Conservation (phyloP, 805 yeast species). For the Barnettozyma populi region DNA sequence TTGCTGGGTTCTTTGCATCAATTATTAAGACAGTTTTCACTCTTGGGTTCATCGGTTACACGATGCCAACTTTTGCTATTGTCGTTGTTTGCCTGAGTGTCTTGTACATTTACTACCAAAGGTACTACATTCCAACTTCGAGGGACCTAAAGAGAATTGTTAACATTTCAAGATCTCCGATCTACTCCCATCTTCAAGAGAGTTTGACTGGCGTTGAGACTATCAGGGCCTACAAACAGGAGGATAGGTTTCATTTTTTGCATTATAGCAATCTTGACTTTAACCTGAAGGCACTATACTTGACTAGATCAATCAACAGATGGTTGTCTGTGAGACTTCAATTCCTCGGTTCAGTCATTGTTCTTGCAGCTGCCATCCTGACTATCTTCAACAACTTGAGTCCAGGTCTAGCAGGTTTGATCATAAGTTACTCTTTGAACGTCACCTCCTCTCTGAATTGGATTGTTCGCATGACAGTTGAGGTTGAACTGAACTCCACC, state of each 20-base stretch:
- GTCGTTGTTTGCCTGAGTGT: constrained; percentile 40
- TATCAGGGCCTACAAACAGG: constrained; percentile 71
- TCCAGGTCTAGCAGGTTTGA: constrained; percentile 58
- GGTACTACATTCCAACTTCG: constrained; percentile 60
- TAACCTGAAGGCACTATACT: constrained; percentile 71
- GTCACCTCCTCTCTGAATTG: constrained; percentile 48
- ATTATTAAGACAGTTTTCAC: constrained; percentile 43
- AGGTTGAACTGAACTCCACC: constrained; percentile 57
- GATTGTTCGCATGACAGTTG: constrained; percentile 57
- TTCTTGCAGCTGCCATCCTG: constrained; percentile 45
- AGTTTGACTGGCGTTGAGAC: constrained; percentile 73
- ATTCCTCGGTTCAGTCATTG: constrained; percentile 51
- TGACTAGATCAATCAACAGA: constrained; percentile 58
- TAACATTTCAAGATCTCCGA: constrained; percentile 66
- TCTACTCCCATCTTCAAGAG: constrained; percentile 79
- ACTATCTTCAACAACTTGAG: constrained; percentile 41
- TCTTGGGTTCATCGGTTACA: constrained; percentile 44
- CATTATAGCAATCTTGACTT: constrained; percentile 66
- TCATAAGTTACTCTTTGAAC: constrained; percentile 58
- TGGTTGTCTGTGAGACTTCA: constrained; percentile 63
- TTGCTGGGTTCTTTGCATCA: constrained; percentile 42
- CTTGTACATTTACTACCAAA: constrained; percentile 66
- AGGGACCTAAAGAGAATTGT: constrained; percentile 75
- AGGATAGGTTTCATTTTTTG: constrained; percentile 51
- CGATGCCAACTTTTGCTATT: constrained; percentile 49